These are phyloP conservation scores for Pseudogymnoascus pannorum DNA, from an alignment of 2,329 filamentous ascomycete species.

Conservation along the genomic window DNA sequence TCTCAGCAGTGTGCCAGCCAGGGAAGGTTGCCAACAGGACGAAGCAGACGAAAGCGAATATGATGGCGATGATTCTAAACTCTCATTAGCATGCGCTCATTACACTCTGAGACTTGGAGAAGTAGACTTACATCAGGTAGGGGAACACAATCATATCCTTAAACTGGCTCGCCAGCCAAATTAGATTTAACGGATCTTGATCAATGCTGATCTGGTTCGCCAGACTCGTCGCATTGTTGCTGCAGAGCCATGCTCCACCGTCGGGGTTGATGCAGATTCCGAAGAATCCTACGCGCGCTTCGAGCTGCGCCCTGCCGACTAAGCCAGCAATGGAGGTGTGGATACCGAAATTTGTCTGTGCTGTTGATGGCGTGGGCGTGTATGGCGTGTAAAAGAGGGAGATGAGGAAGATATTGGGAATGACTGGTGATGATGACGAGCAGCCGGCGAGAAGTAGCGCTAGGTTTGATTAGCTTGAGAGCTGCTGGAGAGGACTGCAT, in stretches of 20 bases:
- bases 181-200: constrained; percentile 91
- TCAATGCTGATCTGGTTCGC: constrained; percentile 84
- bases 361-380: constrained; percentile 69
- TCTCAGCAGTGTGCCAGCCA: constrained; percentile 89
- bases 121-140: constrained; percentile 70
- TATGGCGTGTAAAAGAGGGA: constrained; percentile 91
- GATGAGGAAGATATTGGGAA: constrained; percentile 93
- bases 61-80: constrained; percentile 87
- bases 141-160: constrained; percentile 98
- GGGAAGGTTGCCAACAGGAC: constrained; percentile 93
- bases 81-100: neutral
- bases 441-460: constrained; percentile 90
- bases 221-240: constrained; percentile 90
- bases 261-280: constrained; percentile 94
- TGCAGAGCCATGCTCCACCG: constrained; percentile 86
- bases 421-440: constrained; percentile 67
- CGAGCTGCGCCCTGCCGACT: constrained; percentile 72
- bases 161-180: constrained; percentile 95
- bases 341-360: constrained; percentile 86
- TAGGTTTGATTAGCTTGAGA: constrained; percentile 33
- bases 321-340: constrained; percentile 83
- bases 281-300: constrained; percentile 94
- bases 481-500: constrained; percentile 10
- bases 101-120: neutral
- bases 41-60: constrained; percentile 94